Base-by-base conservation (phyloP, 352 stramenopile genomes). In the Pythium oligandrum region DNA sequence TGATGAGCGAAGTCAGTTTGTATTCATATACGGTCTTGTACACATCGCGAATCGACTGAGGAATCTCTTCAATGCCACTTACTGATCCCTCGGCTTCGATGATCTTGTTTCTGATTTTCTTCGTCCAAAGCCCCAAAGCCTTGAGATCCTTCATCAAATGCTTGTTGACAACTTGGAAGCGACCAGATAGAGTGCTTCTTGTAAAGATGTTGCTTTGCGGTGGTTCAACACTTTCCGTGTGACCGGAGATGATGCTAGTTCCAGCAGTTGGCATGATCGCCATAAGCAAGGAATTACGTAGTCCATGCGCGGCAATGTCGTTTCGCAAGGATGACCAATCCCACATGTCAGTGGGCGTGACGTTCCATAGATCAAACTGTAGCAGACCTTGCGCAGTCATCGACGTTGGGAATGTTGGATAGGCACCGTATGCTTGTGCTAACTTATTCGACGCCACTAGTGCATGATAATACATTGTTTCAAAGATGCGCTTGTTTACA, bases 11-110 rank as follows among this genome's bases (percentile, higher is more conserved):
- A 44, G 83, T 80, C 68, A 98, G 92, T 61, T 95, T 91, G 69
- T 98, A 97, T 61, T 98, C 94, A 92, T 93, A 98, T n/a, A 98
- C 92, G 12, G 94, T 98, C 72, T 98, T 98, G 80, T 97, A 98
- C 0, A 98, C 72, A 47, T 91, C 81, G 47, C 83, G 74, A 38
- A 83, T 65, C 44, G 83, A 63, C 30, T 70, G 53, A 30, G 83
- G 78, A 38, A 85, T 80, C 17, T 55, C 64, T 34, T 55, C 48
- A 35, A 89, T 70, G 60, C 86, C 75, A 61, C 97, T 88, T 3
- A 98, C 74, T 5, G 73, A 95, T 47, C 94, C 94, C 51, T 83
- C 67, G 60, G 98, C 84, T 33, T 88, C 85, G 69, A 98, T 97
- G 60, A 98, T 95, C 44, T 94, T 84, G 74, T 98, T 98, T 40